A percentile compares a stretch with the other conserved stretches of the same genome.
phyloP scores from a whole-genome alignment of 2,329 filamentous ascomycete species.

The Bipolaris zeicola region DNA sequence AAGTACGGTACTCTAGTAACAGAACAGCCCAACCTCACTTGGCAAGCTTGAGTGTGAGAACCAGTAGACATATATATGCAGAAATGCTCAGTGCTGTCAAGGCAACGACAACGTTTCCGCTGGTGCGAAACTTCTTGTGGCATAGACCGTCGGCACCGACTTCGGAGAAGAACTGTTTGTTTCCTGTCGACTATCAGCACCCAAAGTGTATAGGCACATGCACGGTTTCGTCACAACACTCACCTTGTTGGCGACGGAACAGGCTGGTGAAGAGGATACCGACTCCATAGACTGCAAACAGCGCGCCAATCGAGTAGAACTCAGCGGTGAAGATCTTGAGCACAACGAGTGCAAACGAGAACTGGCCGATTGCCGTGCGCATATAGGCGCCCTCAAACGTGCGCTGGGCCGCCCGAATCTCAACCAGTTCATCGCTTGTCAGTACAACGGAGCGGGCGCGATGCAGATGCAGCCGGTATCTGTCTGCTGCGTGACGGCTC shows the following conservation, averaged over 20 bases:
- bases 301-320: conserved; percentile 95
- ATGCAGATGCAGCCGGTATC: conserved; percentile 79
- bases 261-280: conserved; percentile 82
- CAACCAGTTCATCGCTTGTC: conserved; percentile 83
- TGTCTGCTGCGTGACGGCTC: conserved; percentile 69
- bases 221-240: conserved; percentile 1
- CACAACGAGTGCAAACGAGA: conserved; percentile 92
- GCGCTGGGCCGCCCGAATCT: conserved; percentile 90
- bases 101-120: conserved; percentile 68
- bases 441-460: conserved; percentile 82
- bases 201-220: not conserved
- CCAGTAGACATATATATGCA: conserved; percentile 65
- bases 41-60: conserved; percentile 60
- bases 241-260: conserved; percentile 81
- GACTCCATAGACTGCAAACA: conserved; percentile 90
- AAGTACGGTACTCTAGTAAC: not conserved
- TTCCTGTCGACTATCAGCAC: conserved; percentile 55
- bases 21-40: not conserved
- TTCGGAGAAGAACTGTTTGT: conserved; percentile 85
- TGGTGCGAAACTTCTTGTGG: conserved; percentile 67
- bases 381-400: conserved; percentile 98
- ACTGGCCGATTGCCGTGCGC: conserved; percentile 90
- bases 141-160: conserved; percentile 65
- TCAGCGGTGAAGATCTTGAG: conserved; percentile 96
- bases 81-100: conserved; percentile 66